Evolutionary conservation across 2,329 filamentous ascomycete species (phyloP), one percentile per base, ranked within the genome.

Genomic region (Westerdykella aurantiaca): DNA sequence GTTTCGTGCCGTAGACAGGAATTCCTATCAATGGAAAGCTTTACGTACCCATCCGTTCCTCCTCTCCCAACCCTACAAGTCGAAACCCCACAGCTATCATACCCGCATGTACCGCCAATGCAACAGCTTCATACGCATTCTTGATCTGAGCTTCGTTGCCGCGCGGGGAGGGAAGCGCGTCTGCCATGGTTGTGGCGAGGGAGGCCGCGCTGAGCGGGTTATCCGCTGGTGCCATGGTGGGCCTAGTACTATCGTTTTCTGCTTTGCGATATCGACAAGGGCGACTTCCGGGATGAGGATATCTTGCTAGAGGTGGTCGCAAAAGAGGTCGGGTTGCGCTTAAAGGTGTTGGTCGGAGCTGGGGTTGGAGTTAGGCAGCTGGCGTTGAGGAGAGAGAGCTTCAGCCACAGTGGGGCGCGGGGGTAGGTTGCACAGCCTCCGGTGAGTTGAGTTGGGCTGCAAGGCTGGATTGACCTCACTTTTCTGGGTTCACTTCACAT

Each of bases 21-120:
- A 12, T 5, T 29, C 25, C 4, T 3, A 29, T 9, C 4, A 29
- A 12, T 10, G 11, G 25, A 29, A 29, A 29, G 9, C 4, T 70
- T 70, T 47, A 21, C 18, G 6, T 69, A 88, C 86, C 78, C 51
- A 86, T 80, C 38, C 74, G 79, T 61, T 89, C 81, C 42, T 91
- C 88, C 67, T 97, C 88, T 38, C 84, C 79, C n/a, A 95, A 82
- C 2, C 90, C 90, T 14, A 88, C 69, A 3, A 97, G 75, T 42
- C 83, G 78, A 65, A 96, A 97, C 50, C 82, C 86, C 2, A 91
- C 80, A 7, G 83, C 82, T 18, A 80, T 66, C 82, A 97, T 86
- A 58, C 83, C 88, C 3, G 88, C 85, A 67, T 98, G 91, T 16
- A 83, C 75, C 50, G 94, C 83, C 18, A 97, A 78, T 13, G 88